These are phyloP conservation scores for Monosporozyma siamensis DNA, from an alignment of 805 yeast genomes.

Conservation along the genomic window DNA sequence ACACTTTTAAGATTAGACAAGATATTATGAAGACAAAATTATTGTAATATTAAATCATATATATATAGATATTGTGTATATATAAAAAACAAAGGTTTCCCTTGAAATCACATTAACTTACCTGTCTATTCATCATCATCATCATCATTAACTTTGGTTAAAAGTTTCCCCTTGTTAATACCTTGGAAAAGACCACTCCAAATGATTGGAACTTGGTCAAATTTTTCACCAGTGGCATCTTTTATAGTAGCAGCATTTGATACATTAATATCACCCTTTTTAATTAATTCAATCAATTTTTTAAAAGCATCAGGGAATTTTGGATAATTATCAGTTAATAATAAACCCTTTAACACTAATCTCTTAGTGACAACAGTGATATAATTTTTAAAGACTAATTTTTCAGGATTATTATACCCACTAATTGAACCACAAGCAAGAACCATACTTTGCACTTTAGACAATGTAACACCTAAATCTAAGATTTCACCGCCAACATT, in stretches of 20 bases:
- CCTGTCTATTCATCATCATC: too few relatives aligned
- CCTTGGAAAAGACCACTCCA: constrained; percentile 42
- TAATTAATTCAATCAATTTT: constrained; percentile 31
- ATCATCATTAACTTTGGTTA: constrained; percentile 35
- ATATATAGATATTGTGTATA: too few relatives aligned
- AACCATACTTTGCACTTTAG: constrained; percentile 36
- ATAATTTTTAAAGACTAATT: constrained; percentile 35
- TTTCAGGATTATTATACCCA: constrained; percentile 40
- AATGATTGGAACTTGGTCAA: constrained; percentile 36
- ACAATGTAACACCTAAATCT: constrained; percentile 32
- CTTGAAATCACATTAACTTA: too few relatives aligned
- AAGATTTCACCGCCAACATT: constrained; percentile 56
- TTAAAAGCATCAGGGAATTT: constrained; percentile 33
- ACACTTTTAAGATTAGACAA: constrained; percentile 29
- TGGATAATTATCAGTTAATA: constrained; percentile 37
- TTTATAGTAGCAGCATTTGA: constrained; percentile 33
- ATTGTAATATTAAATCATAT: too few relatives aligned
- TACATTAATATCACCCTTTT: constrained; percentile 35
- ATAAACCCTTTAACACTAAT: constrained; percentile 44
- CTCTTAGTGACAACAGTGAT: constrained; percentile 40
- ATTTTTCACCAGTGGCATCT: constrained; percentile 35
- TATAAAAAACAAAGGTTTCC: not conserved
- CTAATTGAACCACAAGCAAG: constrained; percentile 59
- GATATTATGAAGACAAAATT: constrained; percentile 28
- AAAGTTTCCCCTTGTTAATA: constrained; percentile 41